Evolutionary conservation across 495 filamentous ascomycete species (phyloP), one percentile per base, ranked within the genome.

Genomic region (Penicillium simplicissimum): DNA sequence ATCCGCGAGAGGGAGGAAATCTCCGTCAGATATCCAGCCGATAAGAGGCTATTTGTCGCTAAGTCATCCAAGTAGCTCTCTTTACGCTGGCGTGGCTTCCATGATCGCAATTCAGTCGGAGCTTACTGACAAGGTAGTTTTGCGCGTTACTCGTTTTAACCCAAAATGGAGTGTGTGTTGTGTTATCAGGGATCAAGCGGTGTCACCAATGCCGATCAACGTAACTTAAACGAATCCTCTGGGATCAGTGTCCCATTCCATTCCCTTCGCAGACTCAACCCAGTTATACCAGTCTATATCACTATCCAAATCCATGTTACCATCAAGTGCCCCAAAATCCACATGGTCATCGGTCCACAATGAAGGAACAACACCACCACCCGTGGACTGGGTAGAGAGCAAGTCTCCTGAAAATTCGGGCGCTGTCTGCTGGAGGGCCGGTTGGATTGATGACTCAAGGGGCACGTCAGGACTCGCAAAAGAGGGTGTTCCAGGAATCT

Each of bases 261-360:
- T 70, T 6, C 67, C 71, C 58, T 77, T 79, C 1, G 79, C 79
- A 61, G 74, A 76, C 28, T 77, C 75, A 40, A 82, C 69, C 81
- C 80, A 84, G 52, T 73, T 74, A 62, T 81, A 74, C 81, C 81
- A 84, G 57, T 84, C 71, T 19, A 81, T 60, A 9, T 78, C 74
- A 13, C 63, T 60, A 43, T 78, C 79, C 28, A 79, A 38, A 4
- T 79, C 76, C 65, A 77, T 68, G n/a, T 72, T 70, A 25, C 59
- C 53, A 25, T 79, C 70, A 14, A 73, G 19, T 49, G 69, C 59
- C 0, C 66, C 66, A 19, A 73, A 67, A 7, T 62, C 38, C 52
- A 66, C 55, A 38, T 60, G 61, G 14, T 66, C 55, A 48, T 80
- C 76, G 28, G 69, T 62, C 63, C 59, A 67, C 0, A 79, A 52